Evolutionary conservation across 352 stramenopile species (phyloP).

Genomic region (Globisporangium orthogonon): DNA sequence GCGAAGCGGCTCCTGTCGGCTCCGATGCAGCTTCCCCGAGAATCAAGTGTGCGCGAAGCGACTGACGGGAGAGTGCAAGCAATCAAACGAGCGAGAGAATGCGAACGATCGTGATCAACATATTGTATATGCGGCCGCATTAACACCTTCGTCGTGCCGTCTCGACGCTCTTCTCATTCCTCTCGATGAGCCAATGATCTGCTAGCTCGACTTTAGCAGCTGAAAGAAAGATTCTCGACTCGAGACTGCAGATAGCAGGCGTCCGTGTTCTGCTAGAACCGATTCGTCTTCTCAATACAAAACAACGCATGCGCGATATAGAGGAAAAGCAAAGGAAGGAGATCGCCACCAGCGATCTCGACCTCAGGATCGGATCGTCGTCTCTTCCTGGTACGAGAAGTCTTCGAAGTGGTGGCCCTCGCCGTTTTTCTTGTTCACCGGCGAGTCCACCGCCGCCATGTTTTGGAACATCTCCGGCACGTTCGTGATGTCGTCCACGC

Average conservation of each 20-base stretch:
- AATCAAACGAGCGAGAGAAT: not conserved
- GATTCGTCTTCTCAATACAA: no score
- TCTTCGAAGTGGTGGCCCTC: slow-evolving; percentile 86
- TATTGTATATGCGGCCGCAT: not conserved
- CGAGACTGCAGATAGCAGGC: no score
- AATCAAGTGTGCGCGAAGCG: not conserved
- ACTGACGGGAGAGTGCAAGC: not conserved
- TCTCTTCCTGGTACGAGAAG: slow-evolving; percentile 86
- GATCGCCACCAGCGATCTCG: no score
- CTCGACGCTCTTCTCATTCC: no score
- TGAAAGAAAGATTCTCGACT: no score
- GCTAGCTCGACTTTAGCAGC: no score
- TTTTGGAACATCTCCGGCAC: slow-evolving; percentile 89
- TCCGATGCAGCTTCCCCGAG: not conserved
- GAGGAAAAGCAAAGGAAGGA: no score
- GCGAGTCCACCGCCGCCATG: slow-evolving; percentile 84
- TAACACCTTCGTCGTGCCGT: no score
- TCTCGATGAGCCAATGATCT: no score
- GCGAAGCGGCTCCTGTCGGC: not conserved
- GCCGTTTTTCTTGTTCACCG: slow-evolving; percentile 82
- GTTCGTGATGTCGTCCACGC: slow-evolving; percentile 84
- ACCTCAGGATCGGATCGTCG: slow-evolving; percentile 13
- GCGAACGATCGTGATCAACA: not conserved
- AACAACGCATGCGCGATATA: no score
- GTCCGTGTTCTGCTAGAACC: no score